Conservation (phyloP, 2,329 filamentous ascomycete genomes). For the Rhinocladiella similis region DNA sequence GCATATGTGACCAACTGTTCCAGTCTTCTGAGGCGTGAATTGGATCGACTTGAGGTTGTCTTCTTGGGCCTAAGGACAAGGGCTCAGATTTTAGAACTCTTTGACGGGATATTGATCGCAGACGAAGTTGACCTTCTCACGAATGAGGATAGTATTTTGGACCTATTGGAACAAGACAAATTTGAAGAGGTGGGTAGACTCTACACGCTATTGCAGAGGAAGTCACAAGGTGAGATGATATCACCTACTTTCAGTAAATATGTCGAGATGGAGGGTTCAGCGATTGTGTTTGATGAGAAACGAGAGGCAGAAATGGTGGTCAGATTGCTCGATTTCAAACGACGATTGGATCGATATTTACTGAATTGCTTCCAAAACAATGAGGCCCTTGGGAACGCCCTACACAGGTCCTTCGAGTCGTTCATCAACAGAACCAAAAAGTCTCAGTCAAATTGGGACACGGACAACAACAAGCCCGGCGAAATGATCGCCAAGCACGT, state of each 20-base stretch:
- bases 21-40: conserved; percentile 69
- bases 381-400: conserved; percentile 71
- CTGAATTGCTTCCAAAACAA: conserved; percentile 74
- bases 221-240: conserved; percentile 68
- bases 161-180: conserved; percentile 71
- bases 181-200: conserved; percentile 71
- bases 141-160: conserved; percentile 65
- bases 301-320: conserved; percentile 83
- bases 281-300: conserved; percentile 75
- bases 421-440: conserved; percentile 91
- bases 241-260: conserved; percentile 75
- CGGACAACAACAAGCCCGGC: conserved; percentile 87
- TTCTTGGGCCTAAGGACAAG: conserved; percentile 82
- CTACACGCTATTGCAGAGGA: conserved; percentile 74
- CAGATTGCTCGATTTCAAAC: conserved; percentile 77
- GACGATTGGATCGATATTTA: conserved; percentile 74
- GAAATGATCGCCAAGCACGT: conserved; percentile 99
- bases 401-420: conserved; percentile 80
- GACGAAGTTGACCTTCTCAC: conserved; percentile 67
- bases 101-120: conserved; percentile 72
- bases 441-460: conserved; percentile 69
- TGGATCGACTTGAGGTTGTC: conserved; percentile 74
- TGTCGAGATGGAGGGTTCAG: conserved; percentile 71
- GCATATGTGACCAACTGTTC: conserved; percentile 73
- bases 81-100: conserved; percentile 68